phyloP scores from a whole-genome alignment of 164 flowering plant genomes.

The Tinospora cordifolia region DNA sequence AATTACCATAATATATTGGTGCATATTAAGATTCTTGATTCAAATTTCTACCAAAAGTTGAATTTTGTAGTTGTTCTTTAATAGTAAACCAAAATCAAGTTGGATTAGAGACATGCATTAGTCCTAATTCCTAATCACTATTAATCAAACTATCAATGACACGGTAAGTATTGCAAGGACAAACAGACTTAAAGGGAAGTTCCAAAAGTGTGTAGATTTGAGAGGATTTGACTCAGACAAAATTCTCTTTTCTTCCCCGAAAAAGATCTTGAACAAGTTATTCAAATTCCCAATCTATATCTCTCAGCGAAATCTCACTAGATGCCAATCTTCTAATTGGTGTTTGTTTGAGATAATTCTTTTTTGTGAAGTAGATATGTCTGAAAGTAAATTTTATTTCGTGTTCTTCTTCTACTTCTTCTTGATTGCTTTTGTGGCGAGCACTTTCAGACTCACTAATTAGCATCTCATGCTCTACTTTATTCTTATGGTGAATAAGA shows the following conservation, averaged over 20 bases:
- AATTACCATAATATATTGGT: background rate
- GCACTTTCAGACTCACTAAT: background rate
- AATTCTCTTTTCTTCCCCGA: background rate
- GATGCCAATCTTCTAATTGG: background rate
- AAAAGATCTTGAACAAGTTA: background rate
- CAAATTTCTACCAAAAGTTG: background rate
- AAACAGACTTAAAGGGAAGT: too few species aligned
- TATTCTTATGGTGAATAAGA: background rate
- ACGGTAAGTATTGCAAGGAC: background rate
- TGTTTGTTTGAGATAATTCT: background rate
- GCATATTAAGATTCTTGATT: background rate
- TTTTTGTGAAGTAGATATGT: background rate
- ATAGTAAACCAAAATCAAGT: background rate
- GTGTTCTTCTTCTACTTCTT: too few species aligned
- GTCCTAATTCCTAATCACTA: too few species aligned
- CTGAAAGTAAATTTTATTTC: too few species aligned
- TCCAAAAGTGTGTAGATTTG: background rate
- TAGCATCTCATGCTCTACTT: slow-evolving; percentile 1
- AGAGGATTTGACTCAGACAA: background rate
- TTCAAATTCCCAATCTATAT: background rate
- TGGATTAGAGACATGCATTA: background rate
- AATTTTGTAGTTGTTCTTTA: background rate
- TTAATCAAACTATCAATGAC: too few species aligned
- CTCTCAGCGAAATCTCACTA: background rate
- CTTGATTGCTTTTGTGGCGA: background rate